phyloP scores from a whole-genome alignment of 495 filamentous ascomycete species.

The Talaromyces liani region DNA sequence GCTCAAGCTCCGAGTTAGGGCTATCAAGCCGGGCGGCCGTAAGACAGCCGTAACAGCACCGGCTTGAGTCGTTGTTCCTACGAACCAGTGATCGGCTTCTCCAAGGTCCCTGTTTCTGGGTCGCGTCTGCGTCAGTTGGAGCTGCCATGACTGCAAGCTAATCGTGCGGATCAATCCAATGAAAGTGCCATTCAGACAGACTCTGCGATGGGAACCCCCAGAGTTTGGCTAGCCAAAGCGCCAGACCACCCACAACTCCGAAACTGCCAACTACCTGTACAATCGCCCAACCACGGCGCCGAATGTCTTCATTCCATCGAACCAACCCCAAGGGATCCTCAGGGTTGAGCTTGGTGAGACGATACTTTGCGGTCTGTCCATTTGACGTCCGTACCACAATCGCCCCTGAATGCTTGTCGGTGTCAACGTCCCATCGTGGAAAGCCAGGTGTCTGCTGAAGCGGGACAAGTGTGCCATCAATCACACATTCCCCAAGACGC shows the following conservation, averaged over 20 bases:
- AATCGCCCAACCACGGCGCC: constrained; percentile 56
- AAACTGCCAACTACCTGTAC: constrained; percentile 74
- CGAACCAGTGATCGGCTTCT: not conserved
- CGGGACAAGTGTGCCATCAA: constrained; percentile 61
- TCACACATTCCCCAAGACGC: constrained; percentile 62
- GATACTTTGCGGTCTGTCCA: constrained; percentile 20
- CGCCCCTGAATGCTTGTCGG: constrained; percentile 15
- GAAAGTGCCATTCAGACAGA: constrained; percentile 30
- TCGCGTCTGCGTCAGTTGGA: not conserved
- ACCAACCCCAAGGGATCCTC: constrained; percentile 74
- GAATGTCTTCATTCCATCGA: constrained; percentile 60
- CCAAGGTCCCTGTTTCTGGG: not conserved
- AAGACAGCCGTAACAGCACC: not conserved
- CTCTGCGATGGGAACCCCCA: constrained; percentile 34
- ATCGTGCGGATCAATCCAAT: constrained; percentile 16
- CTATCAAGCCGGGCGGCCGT: not conserved
- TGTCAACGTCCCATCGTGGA: constrained; percentile 17
- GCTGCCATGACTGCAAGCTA: not conserved
- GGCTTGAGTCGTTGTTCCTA: not conserved
- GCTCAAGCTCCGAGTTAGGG: not conserved
- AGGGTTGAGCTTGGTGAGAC: constrained; percentile 32
- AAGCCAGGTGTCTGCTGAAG: constrained; percentile 30
- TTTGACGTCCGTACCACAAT: constrained; percentile 20
- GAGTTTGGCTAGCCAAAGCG: constrained; percentile 51
- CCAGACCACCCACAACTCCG: constrained; percentile 66